Conservation (phyloP, 1,284 basidiomycete genomes). For the Trichosporon sp. region DNA sequence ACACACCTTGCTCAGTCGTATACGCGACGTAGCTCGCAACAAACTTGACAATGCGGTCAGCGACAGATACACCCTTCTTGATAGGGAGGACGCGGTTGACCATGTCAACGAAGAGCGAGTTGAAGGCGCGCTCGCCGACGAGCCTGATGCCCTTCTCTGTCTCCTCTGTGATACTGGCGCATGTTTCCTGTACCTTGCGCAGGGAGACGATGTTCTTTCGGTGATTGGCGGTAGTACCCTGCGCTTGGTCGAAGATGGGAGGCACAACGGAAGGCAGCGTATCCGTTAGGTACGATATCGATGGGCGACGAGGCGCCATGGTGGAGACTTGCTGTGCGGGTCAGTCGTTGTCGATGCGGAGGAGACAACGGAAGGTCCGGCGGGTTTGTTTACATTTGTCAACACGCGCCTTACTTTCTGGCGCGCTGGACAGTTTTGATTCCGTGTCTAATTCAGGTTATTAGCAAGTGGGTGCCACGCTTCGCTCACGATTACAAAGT, state of each 20-base stretch:
- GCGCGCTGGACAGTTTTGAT: neutral
- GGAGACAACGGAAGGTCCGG: neutral
- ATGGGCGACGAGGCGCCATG: constrained; percentile 24
- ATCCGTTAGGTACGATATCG: constrained; percentile 36
- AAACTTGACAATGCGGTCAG: constrained; percentile 80
- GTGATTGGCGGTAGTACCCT: constrained; percentile 76
- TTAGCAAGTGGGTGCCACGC: too few species aligned
- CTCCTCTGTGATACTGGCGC: constrained; percentile 58
- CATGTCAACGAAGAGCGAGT: constrained; percentile 67
- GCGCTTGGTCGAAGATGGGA: constrained; percentile 74
- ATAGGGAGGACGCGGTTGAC: constrained; percentile 66
- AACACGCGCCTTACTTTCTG: constrained; percentile 14
- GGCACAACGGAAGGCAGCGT: constrained; percentile 50
- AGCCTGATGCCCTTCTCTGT: constrained; percentile 58
- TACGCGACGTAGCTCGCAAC: constrained; percentile 76
- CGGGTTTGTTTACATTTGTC: constrained; percentile 13
- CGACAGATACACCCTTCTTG: constrained; percentile 77
- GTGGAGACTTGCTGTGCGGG: neutral
- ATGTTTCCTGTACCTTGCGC: constrained; percentile 72
- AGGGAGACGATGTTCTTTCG: constrained; percentile 86
- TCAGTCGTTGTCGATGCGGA: neutral
- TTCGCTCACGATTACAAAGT: neutral
- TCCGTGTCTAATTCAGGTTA: neutral
- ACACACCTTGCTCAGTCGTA: constrained; percentile 69
- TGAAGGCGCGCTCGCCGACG: constrained; percentile 76